Evolutionary conservation across 2,329 filamentous ascomycete genomes (phyloP), one percentile per base, ranked within the genome.

Genomic region (Pseudogymnoascus sp.): DNA sequence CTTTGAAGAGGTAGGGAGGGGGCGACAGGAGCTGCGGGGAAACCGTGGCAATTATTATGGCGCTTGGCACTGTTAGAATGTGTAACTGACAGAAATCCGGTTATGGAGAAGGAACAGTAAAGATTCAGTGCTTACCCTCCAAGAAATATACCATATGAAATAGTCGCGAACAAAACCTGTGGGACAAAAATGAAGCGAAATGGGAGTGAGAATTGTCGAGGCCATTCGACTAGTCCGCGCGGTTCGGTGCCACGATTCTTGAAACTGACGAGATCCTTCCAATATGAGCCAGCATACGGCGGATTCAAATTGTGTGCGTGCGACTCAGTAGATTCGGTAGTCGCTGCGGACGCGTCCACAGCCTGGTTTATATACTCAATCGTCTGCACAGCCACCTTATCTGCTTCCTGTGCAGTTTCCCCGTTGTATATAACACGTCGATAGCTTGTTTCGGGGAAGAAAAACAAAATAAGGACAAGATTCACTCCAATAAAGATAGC

Each of bases 401-500:
- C 67, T 4, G 59, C 68, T 5, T 70, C 66, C 6, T 61, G 57
- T 6, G 59, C 66, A 2, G 64, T 66, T 41, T 69, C 67, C 1
- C 68, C 68, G n/a, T 72, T 67, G 11, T 63, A 63, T 25, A 70
- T 64, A 37, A 58, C 38, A 35, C 67, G 64, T 18, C 66, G 60
- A 39, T 71, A 74, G 22, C 67, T 67, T 2, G 73, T 75, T 59
- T 75, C 73, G 1, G 72, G 73, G 6, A 73, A 64, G n/a, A 74
- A 63, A 62, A 74, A 68, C n/a, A 74, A 66, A 6, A 68, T 69
- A 6, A 59, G 25, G 30, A 71, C 60, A 3, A 74, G 59, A 61
- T 74, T 73, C 18, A 67, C 63, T 1, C 65, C 69, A 12, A 63
- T 68, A 11, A 74, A 61, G 37, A 74, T 74, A 3, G 69, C 62